Conservation (phyloP, 2,329 filamentous ascomycete species). For the Hymenoscyphus fructigenus region DNA sequence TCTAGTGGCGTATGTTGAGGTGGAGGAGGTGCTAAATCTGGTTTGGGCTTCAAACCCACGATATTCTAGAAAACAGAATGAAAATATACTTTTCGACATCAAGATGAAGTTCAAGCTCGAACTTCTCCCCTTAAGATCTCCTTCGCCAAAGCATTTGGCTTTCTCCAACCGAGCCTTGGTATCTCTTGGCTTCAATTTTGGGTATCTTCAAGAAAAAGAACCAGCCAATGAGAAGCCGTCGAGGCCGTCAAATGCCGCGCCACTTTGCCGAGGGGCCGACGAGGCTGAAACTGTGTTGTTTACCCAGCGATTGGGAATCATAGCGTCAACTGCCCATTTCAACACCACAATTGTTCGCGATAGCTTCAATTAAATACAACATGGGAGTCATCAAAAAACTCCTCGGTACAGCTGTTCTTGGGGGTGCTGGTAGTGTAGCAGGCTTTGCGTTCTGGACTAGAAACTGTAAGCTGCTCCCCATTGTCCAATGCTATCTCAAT, state of each 20-base stretch:
- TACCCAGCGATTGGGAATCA: not conserved
- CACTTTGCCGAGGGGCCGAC: not conserved
- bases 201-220: not conserved
- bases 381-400: conserved; percentile 28
- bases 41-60: not conserved
- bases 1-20: not conserved
- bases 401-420: conserved; percentile 25
- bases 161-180: not conserved
- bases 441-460: conserved; percentile 28
- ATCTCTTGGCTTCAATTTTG: not conserved
- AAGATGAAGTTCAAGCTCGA: not conserved
- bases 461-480: conserved; percentile 12
- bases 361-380: not conserved
- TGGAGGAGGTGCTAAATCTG: not conserved
- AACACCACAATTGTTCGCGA: not conserved
- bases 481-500: not conserved
- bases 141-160: conserved; percentile 2
- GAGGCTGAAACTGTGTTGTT: not conserved
- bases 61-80: not conserved
- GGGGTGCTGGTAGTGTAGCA: conserved; percentile 22
- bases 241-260: not conserved
- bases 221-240: not conserved
- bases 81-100: not conserved
- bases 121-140: not conserved
- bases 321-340: not conserved